A percentile compares a stretch with the other conserved stretches of the same genome.
phyloP scores from a whole-genome alignment of 2,329 filamentous ascomycete genomes.

The Metarhizium guizhouense region DNA sequence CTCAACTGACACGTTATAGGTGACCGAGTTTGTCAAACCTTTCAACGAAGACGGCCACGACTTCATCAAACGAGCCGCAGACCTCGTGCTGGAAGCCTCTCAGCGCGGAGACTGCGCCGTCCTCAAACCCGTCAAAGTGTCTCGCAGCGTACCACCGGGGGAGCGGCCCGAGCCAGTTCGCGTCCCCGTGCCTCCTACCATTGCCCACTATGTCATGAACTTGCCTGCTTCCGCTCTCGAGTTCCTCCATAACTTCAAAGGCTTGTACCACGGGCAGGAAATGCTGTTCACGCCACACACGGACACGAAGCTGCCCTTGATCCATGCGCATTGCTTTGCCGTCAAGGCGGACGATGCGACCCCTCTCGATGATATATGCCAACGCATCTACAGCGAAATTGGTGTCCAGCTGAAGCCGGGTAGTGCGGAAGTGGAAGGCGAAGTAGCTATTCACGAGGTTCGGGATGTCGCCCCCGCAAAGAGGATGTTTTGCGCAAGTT shows the following conservation, averaged over 20 bases:
- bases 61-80: constrained; percentile 68
- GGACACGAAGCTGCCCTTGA: constrained; percentile 57
- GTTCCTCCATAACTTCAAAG: constrained; percentile 60
- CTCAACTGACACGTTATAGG: constrained; percentile 27
- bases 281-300: constrained; percentile 54
- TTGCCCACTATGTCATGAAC: constrained; percentile 98
- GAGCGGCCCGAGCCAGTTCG: constrained; percentile 27
- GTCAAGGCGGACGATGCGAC: constrained; percentile 70
- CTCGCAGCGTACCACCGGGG: constrained; percentile 27
- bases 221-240: constrained; percentile 82
- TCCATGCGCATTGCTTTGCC: constrained; percentile 94
- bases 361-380: constrained; percentile 41
- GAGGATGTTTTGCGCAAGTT: constrained; percentile 93
- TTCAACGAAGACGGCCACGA: constrained; percentile 74
- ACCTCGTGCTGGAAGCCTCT: constrained; percentile 45
- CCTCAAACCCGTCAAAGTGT: constrained; percentile 32
- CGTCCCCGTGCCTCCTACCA: constrained; percentile 58
- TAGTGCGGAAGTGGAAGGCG: constrained; percentile 35
- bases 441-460: constrained; percentile 58
- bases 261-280: constrained; percentile 68
- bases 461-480: constrained; percentile 88
- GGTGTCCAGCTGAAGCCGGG: constrained; percentile 31
- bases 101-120: constrained; percentile 43
- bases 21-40: constrained; percentile 60
- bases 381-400: constrained; percentile 31